Percentiles rank a stretch among this genome's conserved stretches.
These are phyloP conservation scores for Piper betle DNA, from an alignment of 164 flowering plant genomes.

Conservation along the genomic window DNA sequence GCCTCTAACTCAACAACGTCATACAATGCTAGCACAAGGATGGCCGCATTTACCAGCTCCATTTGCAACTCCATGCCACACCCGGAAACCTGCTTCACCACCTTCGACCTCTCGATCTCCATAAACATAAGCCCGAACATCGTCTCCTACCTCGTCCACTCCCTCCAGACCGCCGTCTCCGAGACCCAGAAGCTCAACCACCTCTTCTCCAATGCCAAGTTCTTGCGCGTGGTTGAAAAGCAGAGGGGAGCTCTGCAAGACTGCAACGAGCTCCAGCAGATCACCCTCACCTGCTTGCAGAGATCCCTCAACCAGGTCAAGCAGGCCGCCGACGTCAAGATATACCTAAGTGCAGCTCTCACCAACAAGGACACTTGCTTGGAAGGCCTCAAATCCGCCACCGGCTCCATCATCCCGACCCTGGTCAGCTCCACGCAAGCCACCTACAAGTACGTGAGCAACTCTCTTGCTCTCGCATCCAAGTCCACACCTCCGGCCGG, in stretches of 20 bases:
- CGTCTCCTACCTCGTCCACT: conserved; percentile 32
- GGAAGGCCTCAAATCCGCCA: conserved; percentile 62
- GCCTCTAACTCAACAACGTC: no score
- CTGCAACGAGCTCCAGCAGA: conserved; percentile 72
- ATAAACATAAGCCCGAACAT: conserved; percentile 50
- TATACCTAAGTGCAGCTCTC: conserved; percentile 73
- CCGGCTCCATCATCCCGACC: conserved; percentile 42
- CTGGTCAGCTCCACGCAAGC: conserved; percentile 20
- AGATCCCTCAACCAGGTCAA: conserved; percentile 33
- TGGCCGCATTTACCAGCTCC: no score
- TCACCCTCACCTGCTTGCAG: conserved; percentile 34
- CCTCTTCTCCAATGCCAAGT: conserved; percentile 17
- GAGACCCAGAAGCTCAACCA: conserved; percentile 36
- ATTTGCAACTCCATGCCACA: conserved; percentile 57
- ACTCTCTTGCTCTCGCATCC: conserved; percentile 48
- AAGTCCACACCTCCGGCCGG: conserved; percentile 1
- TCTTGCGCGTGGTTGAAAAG: conserved; percentile 31
- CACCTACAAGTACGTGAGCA: conserved; percentile 56
- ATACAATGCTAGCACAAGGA: no score
- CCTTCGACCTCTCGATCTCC: conserved; percentile 60
- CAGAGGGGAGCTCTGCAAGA: conserved; percentile 68
- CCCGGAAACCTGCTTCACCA: conserved; percentile 51
- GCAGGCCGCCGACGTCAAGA: conserved; percentile 35
- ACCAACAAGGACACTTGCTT: conserved; percentile 85
- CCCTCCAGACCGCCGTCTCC: conserved; percentile 50